Conservation (phyloP, 2,329 filamentous ascomycete species). For the Drechslerella dactyloides region DNA sequence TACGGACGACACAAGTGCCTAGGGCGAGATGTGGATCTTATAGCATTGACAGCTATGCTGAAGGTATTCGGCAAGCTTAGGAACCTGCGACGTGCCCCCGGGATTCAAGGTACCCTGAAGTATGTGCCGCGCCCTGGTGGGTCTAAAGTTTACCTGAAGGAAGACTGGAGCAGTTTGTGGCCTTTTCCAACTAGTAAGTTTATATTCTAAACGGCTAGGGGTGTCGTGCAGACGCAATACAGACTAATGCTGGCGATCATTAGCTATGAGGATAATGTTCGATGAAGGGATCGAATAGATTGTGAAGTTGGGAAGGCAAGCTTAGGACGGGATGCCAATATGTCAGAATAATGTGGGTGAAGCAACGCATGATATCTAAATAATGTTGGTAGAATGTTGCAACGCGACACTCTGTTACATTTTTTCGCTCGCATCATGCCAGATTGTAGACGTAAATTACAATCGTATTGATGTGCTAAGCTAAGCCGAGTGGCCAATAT, state of each 20-base stretch:
- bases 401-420: no score
- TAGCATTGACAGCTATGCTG: constrained; percentile 72
- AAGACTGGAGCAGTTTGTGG: constrained; percentile 68
- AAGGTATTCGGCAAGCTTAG: constrained; percentile 68
- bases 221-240: no score
- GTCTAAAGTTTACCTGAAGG: constrained; percentile 68
- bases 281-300: constrained; percentile 22
- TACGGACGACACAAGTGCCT: constrained; percentile 69
- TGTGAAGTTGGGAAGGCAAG: no score
- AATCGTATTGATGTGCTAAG: no score
- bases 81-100: constrained; percentile 68
- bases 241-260: neutral
- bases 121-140: constrained; percentile 66
- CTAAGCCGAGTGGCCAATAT: no score
- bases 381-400: no score
- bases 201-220: no score
- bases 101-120: constrained; percentile 71
- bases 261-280: constrained; percentile 49
- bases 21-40: constrained; percentile 67
- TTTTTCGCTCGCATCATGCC: no score
- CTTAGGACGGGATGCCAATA: no score
- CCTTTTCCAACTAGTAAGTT: constrained; percentile 61
- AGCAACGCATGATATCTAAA: no score
- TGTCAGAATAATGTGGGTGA: no score
- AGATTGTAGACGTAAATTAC: no score